Evolutionary conservation across 192 early-diverging fungal genomes (phyloP).

Genomic region (Backusella sp.): DNA sequence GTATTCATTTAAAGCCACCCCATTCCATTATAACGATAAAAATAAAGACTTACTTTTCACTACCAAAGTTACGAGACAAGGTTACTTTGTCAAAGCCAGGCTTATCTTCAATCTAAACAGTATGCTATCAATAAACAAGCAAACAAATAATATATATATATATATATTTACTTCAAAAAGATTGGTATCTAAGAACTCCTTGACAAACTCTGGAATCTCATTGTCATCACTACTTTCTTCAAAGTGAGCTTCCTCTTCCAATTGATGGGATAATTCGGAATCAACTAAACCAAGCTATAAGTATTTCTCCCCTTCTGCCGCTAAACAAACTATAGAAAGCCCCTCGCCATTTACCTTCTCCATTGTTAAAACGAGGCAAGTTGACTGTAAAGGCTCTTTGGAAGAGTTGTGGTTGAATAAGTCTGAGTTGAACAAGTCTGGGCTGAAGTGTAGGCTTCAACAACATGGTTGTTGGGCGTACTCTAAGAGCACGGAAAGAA

Average conservation of each 20-base stretch:
- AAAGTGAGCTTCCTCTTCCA: conserved; percentile 70
- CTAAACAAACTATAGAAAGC: background rate
- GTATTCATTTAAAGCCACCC: background rate
- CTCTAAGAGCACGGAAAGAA: background rate
- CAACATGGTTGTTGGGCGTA: background rate
- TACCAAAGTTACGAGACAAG: conserved; percentile 82
- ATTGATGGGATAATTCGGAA: conserved; percentile 62
- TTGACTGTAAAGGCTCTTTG: conserved; percentile 6
- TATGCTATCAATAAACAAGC: background rate
- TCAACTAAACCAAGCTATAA: conserved; percentile 40
- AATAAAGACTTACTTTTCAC: conserved; percentile 64
- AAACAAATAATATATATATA: background rate
- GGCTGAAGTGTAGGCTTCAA: background rate
- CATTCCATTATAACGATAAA: background rate
- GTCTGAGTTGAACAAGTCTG: background rate
- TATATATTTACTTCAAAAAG: conserved; percentile 44
- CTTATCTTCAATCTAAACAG: conserved; percentile 67
- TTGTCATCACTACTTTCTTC: conserved; percentile 62
- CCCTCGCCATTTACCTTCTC: background rate
- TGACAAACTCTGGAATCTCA: conserved; percentile 63
- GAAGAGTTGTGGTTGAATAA: background rate
- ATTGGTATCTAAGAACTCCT: conserved; percentile 62
- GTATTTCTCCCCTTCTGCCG: too few relatives aligned
- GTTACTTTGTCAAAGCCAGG: conserved; percentile 71
- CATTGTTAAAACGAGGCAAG: background rate